phyloP scores from a whole-genome alignment of 768 basidiomycete genomes.

The Floccularia luteovirens region DNA sequence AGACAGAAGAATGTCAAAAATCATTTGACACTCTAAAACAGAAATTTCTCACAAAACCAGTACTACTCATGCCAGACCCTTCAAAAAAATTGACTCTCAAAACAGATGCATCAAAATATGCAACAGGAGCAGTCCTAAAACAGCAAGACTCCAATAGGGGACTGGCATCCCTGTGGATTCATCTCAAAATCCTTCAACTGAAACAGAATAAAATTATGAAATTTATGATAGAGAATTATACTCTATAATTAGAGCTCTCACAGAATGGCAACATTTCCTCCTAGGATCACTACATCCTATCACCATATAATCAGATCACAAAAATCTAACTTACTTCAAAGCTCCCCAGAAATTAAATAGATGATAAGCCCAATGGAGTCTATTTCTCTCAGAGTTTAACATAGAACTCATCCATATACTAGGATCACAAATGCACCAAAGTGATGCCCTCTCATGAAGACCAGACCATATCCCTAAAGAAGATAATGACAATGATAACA shows the following conservation, averaged over 20 bases:
- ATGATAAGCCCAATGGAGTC: slow-evolving; percentile 2
- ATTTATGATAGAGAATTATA: slow-evolving; percentile 40
- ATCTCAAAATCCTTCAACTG: slow-evolving; percentile 19
- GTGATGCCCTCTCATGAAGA: slow-evolving; percentile 10
- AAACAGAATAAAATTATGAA: slow-evolving; percentile 35
- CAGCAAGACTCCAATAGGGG: slow-evolving; percentile 13
- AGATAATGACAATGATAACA: slow-evolving; percentile 10
- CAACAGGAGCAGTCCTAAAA: slow-evolving; percentile 15
- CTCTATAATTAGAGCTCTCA: slow-evolving; percentile 31
- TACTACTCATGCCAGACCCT: slow-evolving; percentile 12
- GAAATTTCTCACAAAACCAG: slow-evolving; percentile 14
- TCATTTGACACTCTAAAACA: too few relatives aligned
- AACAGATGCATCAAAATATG: slow-evolving; percentile 15
- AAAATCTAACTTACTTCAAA: slow-evolving; percentile 10
- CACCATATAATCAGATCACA: slow-evolving; percentile 11
- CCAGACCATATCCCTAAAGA: slow-evolving; percentile 8
- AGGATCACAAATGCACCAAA: slow-evolving; percentile 9
- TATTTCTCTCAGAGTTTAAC: slow-evolving; percentile 3
- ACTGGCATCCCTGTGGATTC: slow-evolving; percentile 30
- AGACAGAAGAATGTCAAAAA: slow-evolving; percentile 15
- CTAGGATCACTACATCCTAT: background rate
- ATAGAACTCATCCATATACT: slow-evolving; percentile 1
- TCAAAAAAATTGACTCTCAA: slow-evolving; percentile 10
- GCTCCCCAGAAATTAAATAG: background rate
- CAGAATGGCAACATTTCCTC: slow-evolving; percentile 12